These are phyloP conservation scores for Exobasidium cylindrosporum DNA, from an alignment of 1,284 basidiomycete species.

Conservation along the genomic window DNA sequence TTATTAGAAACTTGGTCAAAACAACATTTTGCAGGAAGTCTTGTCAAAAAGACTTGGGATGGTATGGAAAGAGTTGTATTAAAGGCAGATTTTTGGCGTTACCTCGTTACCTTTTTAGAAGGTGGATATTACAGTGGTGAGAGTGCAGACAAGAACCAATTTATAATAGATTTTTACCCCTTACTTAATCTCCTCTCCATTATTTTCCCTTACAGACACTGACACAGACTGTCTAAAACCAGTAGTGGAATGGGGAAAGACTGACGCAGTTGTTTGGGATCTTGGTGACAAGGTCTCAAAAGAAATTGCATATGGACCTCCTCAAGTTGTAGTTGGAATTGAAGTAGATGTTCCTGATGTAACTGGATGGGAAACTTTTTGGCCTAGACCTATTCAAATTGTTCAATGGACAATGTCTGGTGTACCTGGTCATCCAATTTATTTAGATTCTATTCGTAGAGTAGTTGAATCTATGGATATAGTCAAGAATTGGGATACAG, in stretches of 20 bases:
- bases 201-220: background rate
- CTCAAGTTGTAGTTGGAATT: constrained; percentile 7
- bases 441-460: constrained; percentile 2
- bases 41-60: constrained; percentile 5
- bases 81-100: constrained; percentile 11
- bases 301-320: constrained; percentile 4
- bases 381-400: constrained; percentile 7
- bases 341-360: constrained; percentile 9
- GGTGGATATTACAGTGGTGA: constrained; percentile 9
- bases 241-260: background rate
- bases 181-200: too few relatives aligned
- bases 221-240: constrained; percentile 10
- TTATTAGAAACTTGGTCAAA: constrained; percentile 4
- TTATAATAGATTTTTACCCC: too few relatives aligned
- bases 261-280: constrained; percentile 4
- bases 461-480: constrained; percentile 2
- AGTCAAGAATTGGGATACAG: constrained; percentile 4
- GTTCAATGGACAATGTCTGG: constrained; percentile 13
- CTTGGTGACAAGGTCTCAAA: background rate
- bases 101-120: constrained; percentile 4
- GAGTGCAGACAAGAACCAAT: background rate
- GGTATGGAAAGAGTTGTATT: constrained; percentile 6
- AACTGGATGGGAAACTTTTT: constrained; percentile 6
- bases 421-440: constrained; percentile 9
- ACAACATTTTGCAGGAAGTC: constrained; percentile 1